Evolutionary conservation across 2,329 filamentous ascomycete genomes (phyloP).

Genomic region (Phialophora chinensis): DNA sequence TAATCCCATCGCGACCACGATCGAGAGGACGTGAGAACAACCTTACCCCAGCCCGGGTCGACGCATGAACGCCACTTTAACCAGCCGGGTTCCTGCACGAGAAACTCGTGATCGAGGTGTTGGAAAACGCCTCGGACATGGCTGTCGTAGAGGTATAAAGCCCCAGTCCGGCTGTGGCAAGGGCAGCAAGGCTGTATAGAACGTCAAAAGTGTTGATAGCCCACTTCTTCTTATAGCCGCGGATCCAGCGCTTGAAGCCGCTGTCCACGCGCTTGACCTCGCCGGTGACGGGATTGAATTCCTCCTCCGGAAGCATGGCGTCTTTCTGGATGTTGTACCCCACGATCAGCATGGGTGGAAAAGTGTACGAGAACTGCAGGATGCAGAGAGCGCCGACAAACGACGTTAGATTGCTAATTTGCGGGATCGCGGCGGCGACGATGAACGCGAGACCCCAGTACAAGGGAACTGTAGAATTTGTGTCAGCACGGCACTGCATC

Average conservation of each 20-base stretch:
- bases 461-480: constrained; percentile 43
- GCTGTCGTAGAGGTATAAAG: constrained; percentile 4
- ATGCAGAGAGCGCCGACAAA: constrained; percentile 53
- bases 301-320: constrained; percentile 37
- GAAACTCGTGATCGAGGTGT: constrained; percentile 8
- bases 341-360: constrained; percentile 45
- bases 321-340: constrained; percentile 41
- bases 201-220: constrained; percentile 9
- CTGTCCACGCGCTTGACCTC: constrained; percentile 26
- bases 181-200: constrained; percentile 3
- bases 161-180: constrained; percentile 5
- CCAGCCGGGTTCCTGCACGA: constrained; percentile 9
- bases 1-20: too few relatives aligned
- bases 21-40: neutral
- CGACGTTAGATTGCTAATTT: constrained; percentile 46
- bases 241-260: constrained; percentile 28
- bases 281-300: constrained; percentile 37
- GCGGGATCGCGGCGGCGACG: constrained; percentile 52
- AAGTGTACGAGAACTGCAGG: constrained; percentile 55
- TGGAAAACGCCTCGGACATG: constrained; percentile 5
- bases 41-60: neutral
- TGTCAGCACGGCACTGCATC: neutral
- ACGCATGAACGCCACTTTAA: neutral
- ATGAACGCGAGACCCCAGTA: constrained; percentile 55
- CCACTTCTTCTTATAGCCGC: constrained; percentile 40